Evolutionary conservation across 1,284 basidiomycete species (phyloP).

Genomic region (Cutaneotrichosporon curvatum): DNA sequence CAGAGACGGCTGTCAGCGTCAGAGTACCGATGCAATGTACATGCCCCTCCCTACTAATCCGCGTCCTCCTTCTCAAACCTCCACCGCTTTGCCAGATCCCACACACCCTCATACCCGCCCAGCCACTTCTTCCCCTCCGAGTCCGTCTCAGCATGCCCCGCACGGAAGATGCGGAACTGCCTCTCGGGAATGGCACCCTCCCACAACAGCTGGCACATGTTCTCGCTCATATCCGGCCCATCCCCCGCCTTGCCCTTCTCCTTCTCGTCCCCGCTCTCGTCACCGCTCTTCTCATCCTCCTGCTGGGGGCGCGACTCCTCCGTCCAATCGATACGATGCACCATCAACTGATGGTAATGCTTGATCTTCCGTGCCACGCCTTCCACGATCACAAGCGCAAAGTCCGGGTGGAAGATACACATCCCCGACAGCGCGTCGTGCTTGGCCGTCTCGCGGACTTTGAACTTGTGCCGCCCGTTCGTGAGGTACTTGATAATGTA

Average conservation of each 20-base stretch:
- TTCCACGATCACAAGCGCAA: slow-evolving; percentile 89
- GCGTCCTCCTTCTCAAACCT: slow-evolving; percentile 43
- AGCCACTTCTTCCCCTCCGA: slow-evolving; percentile 72
- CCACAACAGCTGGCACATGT: slow-evolving; percentile 86
- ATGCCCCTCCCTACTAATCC: background rate
- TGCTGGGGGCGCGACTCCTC: slow-evolving; percentile 71
- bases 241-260: slow-evolving; percentile 32
- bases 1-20: too few species aligned
- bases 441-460: slow-evolving; percentile 91
- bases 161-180: slow-evolving; percentile 71
- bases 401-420: slow-evolving; percentile 79
- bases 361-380: slow-evolving; percentile 79
- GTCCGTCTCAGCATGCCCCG: slow-evolving; percentile 79
- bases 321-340: slow-evolving; percentile 87
- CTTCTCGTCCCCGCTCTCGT: slow-evolving; percentile 40
- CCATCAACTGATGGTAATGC: slow-evolving; percentile 82
- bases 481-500: slow-evolving; percentile 85
- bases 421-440: slow-evolving; percentile 81
- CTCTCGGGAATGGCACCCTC: slow-evolving; percentile 82
- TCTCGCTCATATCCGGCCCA: slow-evolving; percentile 60
- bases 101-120: slow-evolving; percentile 56
- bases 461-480: slow-evolving; percentile 92
- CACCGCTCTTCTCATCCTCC: slow-evolving; percentile 52
- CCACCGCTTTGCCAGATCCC: slow-evolving; percentile 81
- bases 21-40: background rate